phyloP scores from a whole-genome alignment of 768 basidiomycete genomes.

The Pilatotrama ljubarskyi region DNA sequence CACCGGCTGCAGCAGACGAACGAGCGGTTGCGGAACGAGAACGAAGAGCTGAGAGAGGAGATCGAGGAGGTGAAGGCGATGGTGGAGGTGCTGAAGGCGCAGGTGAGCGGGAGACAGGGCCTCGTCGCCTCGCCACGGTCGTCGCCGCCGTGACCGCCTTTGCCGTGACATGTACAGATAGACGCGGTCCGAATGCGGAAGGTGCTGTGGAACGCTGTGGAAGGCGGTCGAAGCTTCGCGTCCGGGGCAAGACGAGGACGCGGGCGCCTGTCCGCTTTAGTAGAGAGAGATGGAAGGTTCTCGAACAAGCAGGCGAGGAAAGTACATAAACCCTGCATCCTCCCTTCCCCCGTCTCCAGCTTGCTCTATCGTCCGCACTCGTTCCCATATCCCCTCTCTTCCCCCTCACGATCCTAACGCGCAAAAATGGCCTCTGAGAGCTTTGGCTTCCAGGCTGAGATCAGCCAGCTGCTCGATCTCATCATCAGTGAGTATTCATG shows the following conservation, averaged over 20 bases:
- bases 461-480: conserved; percentile 96
- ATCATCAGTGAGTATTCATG: conserved; percentile 81
- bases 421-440: conserved; percentile 74
- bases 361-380: conserved; percentile 17
- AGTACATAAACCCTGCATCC: conserved; percentile 38
- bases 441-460: conserved; percentile 99
- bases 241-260: conserved; percentile 1
- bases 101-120: conserved; percentile 48
- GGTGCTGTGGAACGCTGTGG: conserved; percentile 26
- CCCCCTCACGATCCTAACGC: conserved; percentile 19
- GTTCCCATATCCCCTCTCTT: conserved; percentile 6
- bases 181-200: conserved; percentile 10
- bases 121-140: conserved; percentile 47
- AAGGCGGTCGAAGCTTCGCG: conserved; percentile 37
- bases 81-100: conserved; percentile 64
- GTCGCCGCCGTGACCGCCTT: too few species aligned
- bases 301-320: conserved; percentile 36
- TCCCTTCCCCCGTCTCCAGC: conserved; percentile 8
- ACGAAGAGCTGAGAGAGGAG: conserved; percentile 52
- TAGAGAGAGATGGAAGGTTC: conserved; percentile 41
- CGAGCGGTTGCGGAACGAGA: conserved; percentile 56
- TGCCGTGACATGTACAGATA: background rate
- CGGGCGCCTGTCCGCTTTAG: conserved; percentile 18
- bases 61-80: conserved; percentile 69
- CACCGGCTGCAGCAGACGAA: conserved; percentile 53